phyloP scores from a whole-genome alignment of 2,329 filamentous ascomycete species.

The Fusarium nelsonii region DNA sequence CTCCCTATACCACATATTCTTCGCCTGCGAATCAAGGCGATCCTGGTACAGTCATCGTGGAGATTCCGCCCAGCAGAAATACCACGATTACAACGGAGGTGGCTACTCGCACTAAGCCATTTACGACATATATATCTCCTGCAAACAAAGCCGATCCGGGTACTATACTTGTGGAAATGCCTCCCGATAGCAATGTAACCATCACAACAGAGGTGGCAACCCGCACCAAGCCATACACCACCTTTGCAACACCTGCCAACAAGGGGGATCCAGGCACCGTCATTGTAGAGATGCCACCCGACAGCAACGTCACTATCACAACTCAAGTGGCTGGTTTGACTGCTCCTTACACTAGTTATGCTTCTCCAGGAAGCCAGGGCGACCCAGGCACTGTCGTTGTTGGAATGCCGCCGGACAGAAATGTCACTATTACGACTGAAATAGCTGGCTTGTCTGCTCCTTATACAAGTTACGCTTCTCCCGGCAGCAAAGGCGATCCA shows the following conservation, averaged over 20 bases:
- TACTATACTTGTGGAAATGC: constrained; percentile 18
- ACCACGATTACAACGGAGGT: constrained; percentile 6
- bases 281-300: constrained; percentile 16
- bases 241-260: background rate
- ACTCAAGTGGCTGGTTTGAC: background rate
- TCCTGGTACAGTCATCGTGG: constrained; percentile 15
- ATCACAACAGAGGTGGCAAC: constrained; percentile 7
- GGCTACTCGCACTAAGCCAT: background rate
- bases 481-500: constrained; percentile 3
- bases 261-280: constrained; percentile 18
- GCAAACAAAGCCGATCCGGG: constrained; percentile 6
- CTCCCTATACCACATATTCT: constrained; percentile 19
- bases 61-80: constrained; percentile 4
- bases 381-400: constrained; percentile 22
- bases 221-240: constrained; percentile 13
- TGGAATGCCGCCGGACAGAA: constrained; percentile 11
- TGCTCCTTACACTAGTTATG: constrained; percentile 8
- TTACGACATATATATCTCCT: background rate
- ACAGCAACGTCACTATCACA: constrained; percentile 13
- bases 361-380: background rate
- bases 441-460: background rate
- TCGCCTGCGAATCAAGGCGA: constrained; percentile 8
- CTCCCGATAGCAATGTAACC: constrained; percentile 4
- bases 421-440: constrained; percentile 24
- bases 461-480: background rate